phyloP scores from a whole-genome alignment of 805 yeast genomes.

The Komagataella phaffii region DNA sequence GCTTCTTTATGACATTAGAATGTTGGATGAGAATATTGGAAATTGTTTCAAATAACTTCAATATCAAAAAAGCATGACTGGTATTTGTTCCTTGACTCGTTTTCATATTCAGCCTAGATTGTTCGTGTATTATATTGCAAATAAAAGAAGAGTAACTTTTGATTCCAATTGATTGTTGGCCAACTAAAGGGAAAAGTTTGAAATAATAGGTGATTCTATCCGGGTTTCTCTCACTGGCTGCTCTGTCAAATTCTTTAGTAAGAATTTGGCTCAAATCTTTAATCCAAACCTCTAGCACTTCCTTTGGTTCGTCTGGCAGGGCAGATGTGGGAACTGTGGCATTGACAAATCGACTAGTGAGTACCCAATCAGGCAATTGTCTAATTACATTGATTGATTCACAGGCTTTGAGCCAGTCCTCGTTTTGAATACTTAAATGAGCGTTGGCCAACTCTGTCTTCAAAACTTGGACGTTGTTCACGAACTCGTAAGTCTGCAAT shows the following conservation, averaged over 20 bases:
- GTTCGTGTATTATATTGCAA: slow-evolving; percentile 70
- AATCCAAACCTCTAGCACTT: slow-evolving; percentile 44
- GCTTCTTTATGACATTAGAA: slow-evolving; percentile 58
- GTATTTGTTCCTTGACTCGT: slow-evolving; percentile 20
- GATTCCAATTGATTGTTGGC: slow-evolving; percentile 57
- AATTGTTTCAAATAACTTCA: slow-evolving; percentile 67
- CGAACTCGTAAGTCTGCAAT: slow-evolving; percentile 46
- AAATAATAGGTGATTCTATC: slow-evolving; percentile 65
- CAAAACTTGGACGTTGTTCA: slow-evolving; percentile 49
- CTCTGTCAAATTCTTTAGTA: slow-evolving; percentile 48
- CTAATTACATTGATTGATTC: slow-evolving; percentile 41
- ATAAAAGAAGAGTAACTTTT: slow-evolving; percentile 77
- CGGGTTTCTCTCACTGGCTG: slow-evolving; percentile 55
- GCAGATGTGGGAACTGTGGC: slow-evolving; percentile 79
- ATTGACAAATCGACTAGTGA: slow-evolving; percentile 57
- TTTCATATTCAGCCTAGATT: slow-evolving; percentile 55
- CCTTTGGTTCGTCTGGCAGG: slow-evolving; percentile 65
- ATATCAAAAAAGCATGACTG: slow-evolving; percentile 37
- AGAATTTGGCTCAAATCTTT: slow-evolving; percentile 44
- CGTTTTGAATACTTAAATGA: slow-evolving; percentile 49
- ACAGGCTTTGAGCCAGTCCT: slow-evolving; percentile 73
- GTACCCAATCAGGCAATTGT: slow-evolving; percentile 37
- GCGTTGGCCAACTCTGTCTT: slow-evolving; percentile 55
- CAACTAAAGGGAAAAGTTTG: slow-evolving; percentile 78
- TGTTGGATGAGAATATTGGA: slow-evolving; percentile 82